phyloP scores from a whole-genome alignment of 148 eudicot genomes.

The Rhododendron williamsianum region DNA sequence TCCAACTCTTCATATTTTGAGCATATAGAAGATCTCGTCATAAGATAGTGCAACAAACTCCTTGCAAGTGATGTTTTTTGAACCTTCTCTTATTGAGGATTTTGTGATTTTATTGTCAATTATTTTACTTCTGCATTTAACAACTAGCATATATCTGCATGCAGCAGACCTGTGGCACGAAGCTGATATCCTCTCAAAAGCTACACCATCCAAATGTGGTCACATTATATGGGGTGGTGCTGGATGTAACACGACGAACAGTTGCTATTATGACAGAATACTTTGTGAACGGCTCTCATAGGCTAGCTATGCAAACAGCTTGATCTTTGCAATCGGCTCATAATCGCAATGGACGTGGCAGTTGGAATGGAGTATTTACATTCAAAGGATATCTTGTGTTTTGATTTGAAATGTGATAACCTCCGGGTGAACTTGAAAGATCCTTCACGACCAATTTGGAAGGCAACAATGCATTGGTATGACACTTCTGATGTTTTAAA shows the following conservation, averaged over 20 bases:
- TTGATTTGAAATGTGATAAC: conserved; percentile 86
- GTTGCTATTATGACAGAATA: conserved; percentile 72
- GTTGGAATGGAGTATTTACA: conserved; percentile 93
- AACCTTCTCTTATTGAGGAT: conserved; percentile 4
- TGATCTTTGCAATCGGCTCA: conserved; percentile 66
- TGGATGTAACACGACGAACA: conserved; percentile 80
- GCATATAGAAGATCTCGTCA: not conserved
- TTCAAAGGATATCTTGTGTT: conserved; percentile 70
- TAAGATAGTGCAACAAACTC: not conserved
- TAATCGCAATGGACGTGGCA: conserved; percentile 87
- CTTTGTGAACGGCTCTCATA: conserved; percentile 80
- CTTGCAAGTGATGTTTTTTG: not conserved
- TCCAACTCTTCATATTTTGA: not conserved
- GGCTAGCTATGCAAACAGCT: conserved; percentile 46
- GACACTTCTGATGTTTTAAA: not conserved
- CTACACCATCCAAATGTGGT: conserved; percentile 90
- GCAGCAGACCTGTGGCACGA: conserved; percentile 76
- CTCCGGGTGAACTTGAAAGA: conserved; percentile 76
- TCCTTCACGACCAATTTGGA: conserved; percentile 75
- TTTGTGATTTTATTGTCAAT: not conserved
- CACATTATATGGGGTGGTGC: conserved; percentile 80
- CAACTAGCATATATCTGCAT: conserved; percentile 22
- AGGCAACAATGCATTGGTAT: conserved; percentile 32
- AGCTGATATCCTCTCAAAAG: conserved; percentile 68
- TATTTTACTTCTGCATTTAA: not conserved